These are phyloP conservation scores for Botrytis sinoallii DNA, from an alignment of 2,329 filamentous ascomycete genomes.

Conservation along the genomic window DNA sequence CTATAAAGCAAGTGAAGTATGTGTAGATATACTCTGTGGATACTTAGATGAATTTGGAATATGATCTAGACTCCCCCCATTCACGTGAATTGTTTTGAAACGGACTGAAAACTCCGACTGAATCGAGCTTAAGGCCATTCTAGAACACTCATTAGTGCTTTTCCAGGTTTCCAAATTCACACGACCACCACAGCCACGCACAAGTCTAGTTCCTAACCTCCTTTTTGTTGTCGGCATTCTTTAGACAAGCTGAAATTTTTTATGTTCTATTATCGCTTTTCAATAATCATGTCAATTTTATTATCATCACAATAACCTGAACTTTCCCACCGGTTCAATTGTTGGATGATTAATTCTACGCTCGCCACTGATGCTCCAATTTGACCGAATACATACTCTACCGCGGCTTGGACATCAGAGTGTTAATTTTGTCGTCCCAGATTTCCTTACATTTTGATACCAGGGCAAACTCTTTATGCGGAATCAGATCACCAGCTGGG, in stretches of 20 bases:
- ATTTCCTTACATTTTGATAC: neutral
- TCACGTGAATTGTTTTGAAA: neutral
- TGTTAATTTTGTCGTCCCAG: neutral
- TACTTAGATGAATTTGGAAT: neutral
- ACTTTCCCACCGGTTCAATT: neutral
- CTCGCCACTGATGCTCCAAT: neutral
- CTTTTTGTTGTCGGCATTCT: neutral
- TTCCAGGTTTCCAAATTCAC: neutral
- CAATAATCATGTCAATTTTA: neutral
- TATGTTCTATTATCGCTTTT: neutral
- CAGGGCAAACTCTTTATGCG: neutral
- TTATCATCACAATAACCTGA: neutral
- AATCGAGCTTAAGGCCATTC: neutral
- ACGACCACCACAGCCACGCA: neutral
- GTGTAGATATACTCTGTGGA: neutral
- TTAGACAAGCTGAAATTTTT: neutral
- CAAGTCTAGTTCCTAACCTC: neutral
- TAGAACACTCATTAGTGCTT: constrained; percentile 3
- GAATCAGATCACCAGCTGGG: neutral
- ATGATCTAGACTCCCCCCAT: neutral
- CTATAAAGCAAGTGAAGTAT: neutral
- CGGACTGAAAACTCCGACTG: neutral
- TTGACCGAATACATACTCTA: neutral
- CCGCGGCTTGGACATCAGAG: too few species aligned
- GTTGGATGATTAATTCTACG: neutral